phyloP scores from a whole-genome alignment of 805 yeast species.

The Starmerella khaoyaiensis region DNA sequence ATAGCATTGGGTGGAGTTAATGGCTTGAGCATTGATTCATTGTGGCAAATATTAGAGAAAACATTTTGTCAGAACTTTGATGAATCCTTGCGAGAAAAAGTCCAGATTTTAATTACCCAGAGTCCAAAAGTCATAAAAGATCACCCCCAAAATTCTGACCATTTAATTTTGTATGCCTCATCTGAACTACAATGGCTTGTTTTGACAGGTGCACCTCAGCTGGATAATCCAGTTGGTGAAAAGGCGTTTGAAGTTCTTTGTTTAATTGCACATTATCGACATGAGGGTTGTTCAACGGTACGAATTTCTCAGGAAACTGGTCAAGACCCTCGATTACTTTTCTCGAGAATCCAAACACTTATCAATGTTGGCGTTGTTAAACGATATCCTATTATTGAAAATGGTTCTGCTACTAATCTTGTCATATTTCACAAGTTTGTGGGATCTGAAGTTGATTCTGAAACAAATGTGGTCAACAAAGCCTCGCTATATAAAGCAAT shows the following conservation, averaged over 20 bases:
- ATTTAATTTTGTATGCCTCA: slow-evolving; percentile 23
- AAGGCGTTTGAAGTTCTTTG: slow-evolving; percentile 31
- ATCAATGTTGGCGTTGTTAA: slow-evolving; percentile 28
- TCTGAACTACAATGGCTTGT: slow-evolving; percentile 29
- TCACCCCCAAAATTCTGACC: too few relatives aligned
- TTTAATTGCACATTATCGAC: slow-evolving; percentile 31
- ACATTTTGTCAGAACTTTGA: slow-evolving; percentile 9
- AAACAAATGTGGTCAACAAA: slow-evolving; percentile 11
- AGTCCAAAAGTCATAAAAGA: too few relatives aligned
- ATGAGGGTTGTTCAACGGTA: slow-evolving; percentile 28
- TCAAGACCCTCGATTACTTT: slow-evolving; percentile 32
- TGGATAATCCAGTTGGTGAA: slow-evolving; percentile 26
- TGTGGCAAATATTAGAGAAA: slow-evolving; percentile 10
- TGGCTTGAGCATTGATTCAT: slow-evolving; percentile 9
- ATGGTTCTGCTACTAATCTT: slow-evolving; percentile 27
- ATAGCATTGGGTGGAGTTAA: slow-evolving; percentile 17
- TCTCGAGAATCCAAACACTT: slow-evolving; percentile 27
- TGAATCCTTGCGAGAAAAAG: slow-evolving; percentile 8
- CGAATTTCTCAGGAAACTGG: slow-evolving; percentile 29
- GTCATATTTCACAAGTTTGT: slow-evolving; percentile 19
- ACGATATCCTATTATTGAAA: slow-evolving; percentile 26
- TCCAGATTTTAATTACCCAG: too few relatives aligned
- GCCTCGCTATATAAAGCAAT: slow-evolving; percentile 20
- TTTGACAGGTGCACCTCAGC: slow-evolving; percentile 27
- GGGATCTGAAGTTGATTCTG: neutral